Base-by-base conservation (phyloP, 1,284 basidiomycete genomes). In the Tausonia pullulans region DNA sequence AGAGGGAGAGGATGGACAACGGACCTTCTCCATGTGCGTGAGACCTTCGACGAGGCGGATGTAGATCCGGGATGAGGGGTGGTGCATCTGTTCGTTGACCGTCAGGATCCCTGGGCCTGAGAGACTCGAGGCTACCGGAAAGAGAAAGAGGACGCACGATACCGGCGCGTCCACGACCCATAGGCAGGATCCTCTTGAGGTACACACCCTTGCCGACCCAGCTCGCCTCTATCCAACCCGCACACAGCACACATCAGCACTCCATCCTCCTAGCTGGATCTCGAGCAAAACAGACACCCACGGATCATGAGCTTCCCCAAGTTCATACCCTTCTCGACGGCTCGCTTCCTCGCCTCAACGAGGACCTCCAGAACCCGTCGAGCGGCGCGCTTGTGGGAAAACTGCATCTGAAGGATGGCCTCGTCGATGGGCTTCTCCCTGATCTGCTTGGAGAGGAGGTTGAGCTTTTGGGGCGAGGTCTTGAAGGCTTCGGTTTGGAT, bases 361-460 rank as follows among this genome's bases (percentile, higher is more conserved):
- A 61, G 27, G n/a, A 52, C 43, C 14, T 53, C 46, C 27, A 14
- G 9, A 4, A 61, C 50, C 40, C 60, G 41, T 43, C 10, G 11
- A 9, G 60, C 51, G 14, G 60, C 51, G 40, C 27, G 41, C 41
- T 61, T 61, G 3, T 54, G 50, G 10, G 60, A 61, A 43, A 54
- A 61, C 60, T 61, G 39, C 51, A 61, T 16, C 46, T 61, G 60
- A 10, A 61, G 60, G 51, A 61, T 61, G 44, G 60, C 60, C 52
- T 53, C 51, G 39, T 52, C 60, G n/a, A 61, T 55, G 16, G 60
- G 60, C 8, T 45, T 40, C 39, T 41, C 39, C 2, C 40, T n/a
- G 51, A 61, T 14, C 13, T 45, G 60, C 8, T 52, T 49, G 41
- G 49, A 50, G 51, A 55, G 41, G 7, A 60, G 45, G 4, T 10